A percentile compares a stretch with the other conserved stretches of the same genome.
Evolutionary conservation across 1,284 basidiomycete species (phyloP).

Genomic region (Leccinum solheimii): DNA sequence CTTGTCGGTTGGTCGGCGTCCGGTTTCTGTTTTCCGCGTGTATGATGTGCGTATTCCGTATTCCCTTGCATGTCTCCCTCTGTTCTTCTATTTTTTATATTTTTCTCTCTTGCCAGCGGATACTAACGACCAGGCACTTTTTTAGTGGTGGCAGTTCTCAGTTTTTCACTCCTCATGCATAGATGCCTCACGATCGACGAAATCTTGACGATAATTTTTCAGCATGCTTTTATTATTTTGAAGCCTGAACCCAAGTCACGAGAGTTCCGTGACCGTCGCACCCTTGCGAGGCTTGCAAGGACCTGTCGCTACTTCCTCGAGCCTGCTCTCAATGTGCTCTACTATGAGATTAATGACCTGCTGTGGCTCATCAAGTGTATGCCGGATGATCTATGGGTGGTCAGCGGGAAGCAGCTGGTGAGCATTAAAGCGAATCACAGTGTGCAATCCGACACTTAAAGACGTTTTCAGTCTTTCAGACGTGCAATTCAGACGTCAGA

Average conservation of each 20-base stretch:
- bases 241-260: constrained; percentile 32
- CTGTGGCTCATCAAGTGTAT: constrained; percentile 35
- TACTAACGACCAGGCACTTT: constrained; percentile 6
- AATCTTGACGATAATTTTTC: constrained; percentile 34
- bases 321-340: constrained; percentile 35
- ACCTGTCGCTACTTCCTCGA: constrained; percentile 34
- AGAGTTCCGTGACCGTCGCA: constrained; percentile 29
- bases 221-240: constrained; percentile 31
- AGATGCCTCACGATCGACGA: constrained; percentile 34
- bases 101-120: no score
- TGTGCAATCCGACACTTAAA: constrained; percentile 10
- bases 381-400: constrained; percentile 34
- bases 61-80: neutral
- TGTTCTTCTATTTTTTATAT: neutral
- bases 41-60: constrained; percentile 25
- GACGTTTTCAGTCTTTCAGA: constrained; percentile 20
- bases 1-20: constrained; percentile 11
- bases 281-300: constrained; percentile 35
- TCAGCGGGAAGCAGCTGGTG: constrained; percentile 34
- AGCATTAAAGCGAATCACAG: constrained; percentile 3
- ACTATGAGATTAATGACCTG: constrained; percentile 35
- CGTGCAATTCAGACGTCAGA: constrained; percentile 26
- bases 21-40: constrained; percentile 23
- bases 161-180: constrained; percentile 29
- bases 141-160: constrained; percentile 19